Base-by-base conservation (phyloP, 2,329 filamentous ascomycete genomes). In the Colletotrichum tamarilloi region DNA sequence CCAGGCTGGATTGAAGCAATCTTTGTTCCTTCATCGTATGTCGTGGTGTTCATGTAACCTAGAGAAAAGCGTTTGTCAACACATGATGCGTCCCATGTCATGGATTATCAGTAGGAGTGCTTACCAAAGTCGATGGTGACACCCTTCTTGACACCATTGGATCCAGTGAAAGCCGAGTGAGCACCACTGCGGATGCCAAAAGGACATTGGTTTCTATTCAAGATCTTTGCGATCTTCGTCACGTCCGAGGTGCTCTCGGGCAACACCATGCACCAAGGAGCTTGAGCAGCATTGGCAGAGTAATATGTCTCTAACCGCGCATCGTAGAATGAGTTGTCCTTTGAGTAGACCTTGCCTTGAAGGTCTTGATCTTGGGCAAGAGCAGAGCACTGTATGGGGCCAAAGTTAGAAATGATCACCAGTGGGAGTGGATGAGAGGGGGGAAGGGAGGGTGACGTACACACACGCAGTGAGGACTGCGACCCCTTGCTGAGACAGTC, bases 1-100 rank as follows among this genome's bases (percentile, higher is more conserved):
- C 80, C 79, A 8, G 78, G 78, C 11, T 78, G 76, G 6, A 83
- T 78, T 4, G 75, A 78, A 3, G 80, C 82, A 24, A 82, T 76
- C 14, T 78, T 78, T 0, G 63, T 78, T 2, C 75, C 66, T 0
- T 63, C n/a, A 30, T 82, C 67, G 55, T 81, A 82, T 0, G 78
- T 79, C 0, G 79, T 82, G 14, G 73, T 16, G 52, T 81, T 82
- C 78, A 82, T 78, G 46, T 76, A 66, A 12, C 78, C 77, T 77
- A 5, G n/a, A 32, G 12, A 12, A n/a, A 11, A 42, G 26, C 35
- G 19, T 56, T 12, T 14, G 9, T 53, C 28, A 49, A 38, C 14
- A 28, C 8, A 30, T 11, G 9, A 12, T 35, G 12, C 11, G 32
- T 35, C 11, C 16, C 3, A 38, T 28, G 6, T n/a, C n/a, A 9